Evolutionary conservation across 768 basidiomycete species (phyloP).

Genomic region (Filobasidium floriforme): DNA sequence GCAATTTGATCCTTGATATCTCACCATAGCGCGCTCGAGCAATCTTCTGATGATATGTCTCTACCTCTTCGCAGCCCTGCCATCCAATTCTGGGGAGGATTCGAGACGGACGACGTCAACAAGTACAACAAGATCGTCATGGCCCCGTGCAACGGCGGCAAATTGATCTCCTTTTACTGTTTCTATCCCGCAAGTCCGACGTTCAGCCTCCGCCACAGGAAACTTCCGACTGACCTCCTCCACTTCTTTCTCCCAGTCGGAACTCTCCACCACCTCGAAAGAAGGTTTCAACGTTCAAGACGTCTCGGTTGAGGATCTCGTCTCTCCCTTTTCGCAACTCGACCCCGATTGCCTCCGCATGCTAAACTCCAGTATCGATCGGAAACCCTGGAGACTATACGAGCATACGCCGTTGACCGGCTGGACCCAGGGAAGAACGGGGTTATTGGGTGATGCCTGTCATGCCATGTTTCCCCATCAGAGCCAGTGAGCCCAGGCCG

Average conservation of each 20-base stretch:
- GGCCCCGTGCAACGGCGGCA: constrained; percentile 25
- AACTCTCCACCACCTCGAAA: constrained; percentile 26
- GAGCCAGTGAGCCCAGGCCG: constrained; percentile 15
- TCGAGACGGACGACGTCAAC: constrained; percentile 24
- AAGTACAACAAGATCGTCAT: constrained; percentile 34
- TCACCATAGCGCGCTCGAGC: too few species aligned
- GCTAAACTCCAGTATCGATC: constrained; percentile 32
- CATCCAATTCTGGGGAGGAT: constrained; percentile 33
- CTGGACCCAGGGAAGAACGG: constrained; percentile 26
- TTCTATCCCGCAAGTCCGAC: constrained; percentile 26
- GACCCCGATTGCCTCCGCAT: constrained; percentile 27
- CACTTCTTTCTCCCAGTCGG: too few species aligned
- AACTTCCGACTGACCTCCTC: too few species aligned
- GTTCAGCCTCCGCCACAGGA: neutral
- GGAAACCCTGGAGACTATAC: constrained; percentile 35
- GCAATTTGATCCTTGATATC: too few species aligned
- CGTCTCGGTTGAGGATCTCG: constrained; percentile 23
- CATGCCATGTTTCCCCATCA: constrained; percentile 27
- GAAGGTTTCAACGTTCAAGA: constrained; percentile 27
- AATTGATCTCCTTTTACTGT: constrained; percentile 33
- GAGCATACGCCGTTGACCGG: constrained; percentile 25
- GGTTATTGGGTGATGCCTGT: constrained; percentile 20
- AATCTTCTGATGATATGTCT: too few species aligned
- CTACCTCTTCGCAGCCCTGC: constrained; percentile 10
- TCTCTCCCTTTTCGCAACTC: constrained; percentile 22